Conservation (phyloP, 805 yeast species). For the Teunomyces panamensis region DNA sequence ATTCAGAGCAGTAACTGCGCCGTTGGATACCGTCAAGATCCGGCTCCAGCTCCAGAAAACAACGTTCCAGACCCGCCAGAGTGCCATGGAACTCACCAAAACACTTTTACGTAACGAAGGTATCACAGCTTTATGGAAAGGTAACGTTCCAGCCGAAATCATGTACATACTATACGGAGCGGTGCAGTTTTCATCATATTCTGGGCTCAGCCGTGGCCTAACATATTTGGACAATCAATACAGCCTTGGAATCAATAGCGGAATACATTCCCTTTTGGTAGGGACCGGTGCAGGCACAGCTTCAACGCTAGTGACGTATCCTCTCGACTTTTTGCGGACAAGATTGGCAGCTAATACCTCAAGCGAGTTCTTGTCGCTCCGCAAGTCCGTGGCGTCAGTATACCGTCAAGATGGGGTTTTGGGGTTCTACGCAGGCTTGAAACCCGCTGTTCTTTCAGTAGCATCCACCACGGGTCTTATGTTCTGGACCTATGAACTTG, state of each 20-base stretch:
- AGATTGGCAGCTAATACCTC: constrained; percentile 67
- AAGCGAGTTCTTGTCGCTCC: constrained; percentile 37
- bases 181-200: constrained; percentile 73
- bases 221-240: constrained; percentile 21
- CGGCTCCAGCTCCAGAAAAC: constrained; percentile 60
- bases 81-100: constrained; percentile 25
- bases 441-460: constrained; percentile 56
- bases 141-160: constrained; percentile 87
- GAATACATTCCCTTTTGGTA: constrained; percentile 49
- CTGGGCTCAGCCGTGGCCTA: constrained; percentile 49
- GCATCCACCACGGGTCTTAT: constrained; percentile 71
- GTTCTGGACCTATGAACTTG: constrained; percentile 63
- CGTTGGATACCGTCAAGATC: constrained; percentile 76
- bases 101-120: constrained; percentile 64
- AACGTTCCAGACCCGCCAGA: constrained; percentile 11
- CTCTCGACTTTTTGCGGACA: constrained; percentile 87
- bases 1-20: constrained; percentile 61
- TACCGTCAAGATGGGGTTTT: constrained; percentile 29
- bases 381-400: constrained; percentile 23
- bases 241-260: constrained; percentile 25
- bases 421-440: constrained; percentile 52
- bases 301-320: constrained; percentile 77
- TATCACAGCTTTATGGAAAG: constrained; percentile 83
- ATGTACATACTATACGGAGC: constrained; percentile 87
- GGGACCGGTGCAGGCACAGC: constrained; percentile 78